Evolutionary conservation across 176 grass and related monocot genomes (phyloP), one percentile per base, ranked within the genome.

Genomic region (Pontederia paniculata): DNA sequence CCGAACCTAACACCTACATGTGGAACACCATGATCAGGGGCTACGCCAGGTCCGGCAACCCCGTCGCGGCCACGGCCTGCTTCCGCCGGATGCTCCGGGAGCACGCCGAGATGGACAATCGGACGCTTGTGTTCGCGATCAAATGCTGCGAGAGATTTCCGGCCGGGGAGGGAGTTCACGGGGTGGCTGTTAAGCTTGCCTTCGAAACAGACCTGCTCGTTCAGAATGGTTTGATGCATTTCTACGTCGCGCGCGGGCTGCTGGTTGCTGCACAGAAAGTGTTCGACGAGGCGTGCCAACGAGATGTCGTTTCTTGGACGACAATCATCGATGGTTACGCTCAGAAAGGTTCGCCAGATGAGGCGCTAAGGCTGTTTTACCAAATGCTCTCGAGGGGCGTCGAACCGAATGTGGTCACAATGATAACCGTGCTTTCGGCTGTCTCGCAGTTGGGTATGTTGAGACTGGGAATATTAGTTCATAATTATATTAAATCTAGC

Each of bases 221-320:
- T 2, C 55, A 73, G 48, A 89, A 84, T 48, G 73, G 76, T 1
- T 58, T 89, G 51, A 23, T 65, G 28, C 76, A 65, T 9, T 5
- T 80, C n/a, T 89, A 89, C 1, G 57, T 48, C 0, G 55, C 25
- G 45, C 37, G 10, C n/a, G 25, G 0, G 61, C 48, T 18, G 5
- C 2, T 65, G 67, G 0, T 4, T 0, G 3, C 51, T 44, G 80
- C 70, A 22, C 37, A 12, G 17, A 77, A 65, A 52, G 0, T 81
- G 67, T 78, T 89, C 12, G 80, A 72, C 2, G 77, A 67, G 77
- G 71, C 77, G 77, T 20, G 61, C 37, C 66, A 75, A 3, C 65
- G 62, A 67, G 85, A 84, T 72, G 70, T 84, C 9, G 77, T 89
- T 3, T 89, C 77, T 0, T 89, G 85, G 80, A 88, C 85, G 17